A percentile compares a stretch with the other conserved stretches of the same genome.
These are phyloP conservation scores for Fusarium abutilonis DNA, from an alignment of 2,329 filamentous ascomycete genomes.

Conservation along the genomic window DNA sequence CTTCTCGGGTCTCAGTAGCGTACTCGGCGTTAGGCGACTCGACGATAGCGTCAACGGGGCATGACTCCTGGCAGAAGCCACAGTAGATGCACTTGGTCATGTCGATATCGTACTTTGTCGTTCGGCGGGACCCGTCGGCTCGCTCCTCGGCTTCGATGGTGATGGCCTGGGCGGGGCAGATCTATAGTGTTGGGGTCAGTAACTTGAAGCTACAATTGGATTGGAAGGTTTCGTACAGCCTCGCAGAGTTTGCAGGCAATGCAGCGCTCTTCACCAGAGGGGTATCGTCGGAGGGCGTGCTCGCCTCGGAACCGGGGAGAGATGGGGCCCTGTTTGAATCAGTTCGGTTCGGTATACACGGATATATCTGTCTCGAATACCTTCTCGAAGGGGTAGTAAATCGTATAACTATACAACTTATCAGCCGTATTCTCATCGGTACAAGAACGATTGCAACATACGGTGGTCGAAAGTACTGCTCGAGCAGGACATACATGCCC, in stretches of 20 bases:
- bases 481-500: constrained; percentile 96
- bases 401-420: constrained; percentile 79
- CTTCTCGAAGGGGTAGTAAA: constrained; percentile 99
- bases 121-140: constrained; percentile 92
- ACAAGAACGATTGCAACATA: constrained; percentile 64
- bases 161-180: constrained; percentile 97
- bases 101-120: constrained; percentile 98
- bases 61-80: constrained; percentile 98
- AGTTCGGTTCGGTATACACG: constrained; percentile 24
- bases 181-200: constrained; percentile 54
- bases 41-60: constrained; percentile 92
- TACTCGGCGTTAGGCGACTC: constrained; percentile 72
- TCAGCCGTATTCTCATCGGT: constrained; percentile 23
- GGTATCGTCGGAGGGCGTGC: constrained; percentile 95
- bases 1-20: constrained; percentile 78
- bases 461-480: constrained; percentile 98
- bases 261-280: constrained; percentile 97
- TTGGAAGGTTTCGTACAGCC: constrained; percentile 63
- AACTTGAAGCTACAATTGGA: neutral
- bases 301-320: constrained; percentile 98
- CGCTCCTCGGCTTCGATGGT: constrained; percentile 99
- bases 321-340: constrained; percentile 76
- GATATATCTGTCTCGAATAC: constrained; percentile 50
- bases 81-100: constrained; percentile 99
- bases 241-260: constrained; percentile 99